These are phyloP conservation scores for Tritrichomonas foetus DNA, from an alignment of 208 protist genomes.

Conservation along the genomic window DNA sequence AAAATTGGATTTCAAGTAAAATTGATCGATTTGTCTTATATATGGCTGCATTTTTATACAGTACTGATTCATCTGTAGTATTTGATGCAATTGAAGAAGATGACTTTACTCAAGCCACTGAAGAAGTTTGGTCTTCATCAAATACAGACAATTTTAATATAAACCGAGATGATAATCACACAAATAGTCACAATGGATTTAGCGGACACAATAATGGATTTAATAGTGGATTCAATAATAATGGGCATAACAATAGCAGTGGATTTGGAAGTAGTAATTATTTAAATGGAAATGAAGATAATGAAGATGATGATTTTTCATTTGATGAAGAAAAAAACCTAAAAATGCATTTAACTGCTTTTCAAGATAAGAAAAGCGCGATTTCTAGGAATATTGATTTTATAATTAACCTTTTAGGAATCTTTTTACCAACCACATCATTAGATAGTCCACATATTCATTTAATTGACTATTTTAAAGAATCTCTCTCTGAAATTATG, in stretches of 20 bases:
- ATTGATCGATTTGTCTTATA: neutral
- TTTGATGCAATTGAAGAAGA: neutral
- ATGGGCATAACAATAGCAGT: too few relatives aligned
- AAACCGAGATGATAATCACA: too few relatives aligned
- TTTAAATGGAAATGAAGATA: neutral
- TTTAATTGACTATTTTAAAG: neutral
- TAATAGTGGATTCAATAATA: too few relatives aligned
- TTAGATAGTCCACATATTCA: too few relatives aligned
- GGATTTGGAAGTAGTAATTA: too few relatives aligned
- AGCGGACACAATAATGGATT: too few relatives aligned
- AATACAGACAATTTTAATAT: neutral
- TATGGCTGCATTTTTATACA: neutral
- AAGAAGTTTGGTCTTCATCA: too few relatives aligned
- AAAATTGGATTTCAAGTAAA: neutral
- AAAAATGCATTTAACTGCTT: neutral
- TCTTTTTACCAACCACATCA: neutral
- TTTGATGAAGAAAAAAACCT: neutral
- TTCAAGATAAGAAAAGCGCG: neutral
- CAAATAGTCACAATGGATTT: too few relatives aligned
- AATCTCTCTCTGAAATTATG: neutral
- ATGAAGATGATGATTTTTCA: neutral
- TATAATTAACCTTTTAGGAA: neutral
- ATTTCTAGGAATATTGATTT: neutral
- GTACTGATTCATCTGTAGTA: neutral
- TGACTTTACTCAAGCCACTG: too few relatives aligned